A percentile compares a stretch with the other conserved stretches of the same genome.
phyloP scores from a whole-genome alignment of 257 asterid genomes.

The Anisodus acutangulus region DNA sequence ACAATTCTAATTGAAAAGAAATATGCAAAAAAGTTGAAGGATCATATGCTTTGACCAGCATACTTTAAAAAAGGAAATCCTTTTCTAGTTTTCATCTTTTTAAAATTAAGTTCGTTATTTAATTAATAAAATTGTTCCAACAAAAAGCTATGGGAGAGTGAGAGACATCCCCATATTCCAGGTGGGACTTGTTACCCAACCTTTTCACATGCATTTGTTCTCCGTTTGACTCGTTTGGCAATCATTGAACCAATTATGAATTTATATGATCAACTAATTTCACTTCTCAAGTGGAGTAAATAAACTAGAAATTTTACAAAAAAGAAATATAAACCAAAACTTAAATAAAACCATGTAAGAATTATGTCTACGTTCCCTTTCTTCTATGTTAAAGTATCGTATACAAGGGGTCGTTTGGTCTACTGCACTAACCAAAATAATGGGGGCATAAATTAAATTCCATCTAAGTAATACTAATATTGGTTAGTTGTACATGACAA shows the following conservation, averaged over 20 bases:
- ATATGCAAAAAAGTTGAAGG: not conserved
- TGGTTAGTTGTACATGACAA: not conserved
- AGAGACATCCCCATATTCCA: not conserved
- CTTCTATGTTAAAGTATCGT: not conserved
- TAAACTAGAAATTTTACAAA: not conserved
- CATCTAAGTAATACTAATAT: not conserved
- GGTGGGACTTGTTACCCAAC: constrained; percentile 9
- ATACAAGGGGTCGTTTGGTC: not conserved
- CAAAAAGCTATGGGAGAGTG: not conserved
- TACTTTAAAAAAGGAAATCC: not conserved
- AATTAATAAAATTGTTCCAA: not conserved
- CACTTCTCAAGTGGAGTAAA: not conserved
- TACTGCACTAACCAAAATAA: not conserved
- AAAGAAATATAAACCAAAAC: not conserved
- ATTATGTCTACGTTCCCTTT: not conserved
- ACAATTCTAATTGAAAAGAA: not conserved
- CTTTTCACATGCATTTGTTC: constrained; percentile 17
- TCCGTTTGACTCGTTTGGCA: not conserved
- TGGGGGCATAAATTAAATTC: not conserved
- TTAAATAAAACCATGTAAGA: not conserved
- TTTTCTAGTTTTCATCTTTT: not conserved
- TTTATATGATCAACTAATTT: not conserved
- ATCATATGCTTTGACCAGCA: not conserved
- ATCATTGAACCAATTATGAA: not conserved
- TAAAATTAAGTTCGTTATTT: not conserved